Base-by-base conservation (phyloP, 169 alveolate species). In the Blepharisma undulans region DNA sequence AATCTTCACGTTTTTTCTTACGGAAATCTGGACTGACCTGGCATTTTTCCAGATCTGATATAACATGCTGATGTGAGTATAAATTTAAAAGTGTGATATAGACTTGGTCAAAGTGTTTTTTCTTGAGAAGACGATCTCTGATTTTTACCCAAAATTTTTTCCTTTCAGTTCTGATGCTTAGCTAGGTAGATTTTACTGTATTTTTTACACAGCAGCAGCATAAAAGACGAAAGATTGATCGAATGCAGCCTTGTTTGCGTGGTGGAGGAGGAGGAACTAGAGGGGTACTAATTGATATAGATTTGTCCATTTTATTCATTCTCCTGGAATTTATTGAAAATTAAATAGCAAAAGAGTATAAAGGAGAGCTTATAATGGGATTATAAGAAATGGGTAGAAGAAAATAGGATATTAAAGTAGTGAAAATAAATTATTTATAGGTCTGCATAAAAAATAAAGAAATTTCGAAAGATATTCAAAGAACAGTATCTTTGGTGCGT, bases 181-280 rank as follows among this genome's bases (percentile, higher is more conserved):
- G 22, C 76, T 22, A 14, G 8, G 36, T 36, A 22, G 36, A 82
- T 1, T 21, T 82, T 82, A 82, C 89, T 30, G 6, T 78, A 34
- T 59, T 82, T 82, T 82, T 82, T 10, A 59, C 34, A n/a, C 7
- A 82, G n/a, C 89, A 82, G n/a, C 89, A 82, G 34, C 89, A 82
- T n/a, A 82, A 4, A n/a, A 32, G 10, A 33, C 89, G 33, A 22
- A 59, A 33, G 10, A 82, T 32, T 21, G 89, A 34, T 59, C 14
- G 27, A 8, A 72, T 34, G 76, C 89, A 82, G 7, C 34, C 29
- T 82, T 82, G 89, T 10, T 82, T 82, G 27, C 78, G 74, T 22
- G 34, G 34, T 14, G 8, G 74, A 21, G 29, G 29, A 25, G 89
- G 89, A 7, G 30, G 27, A 21, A 82, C 34, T 82, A 82, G n/a